Evolutionary conservation across 352 stramenopile genomes (phyloP), one percentile per base, ranked within the genome.

Genomic region (Phytophthora europaea): DNA sequence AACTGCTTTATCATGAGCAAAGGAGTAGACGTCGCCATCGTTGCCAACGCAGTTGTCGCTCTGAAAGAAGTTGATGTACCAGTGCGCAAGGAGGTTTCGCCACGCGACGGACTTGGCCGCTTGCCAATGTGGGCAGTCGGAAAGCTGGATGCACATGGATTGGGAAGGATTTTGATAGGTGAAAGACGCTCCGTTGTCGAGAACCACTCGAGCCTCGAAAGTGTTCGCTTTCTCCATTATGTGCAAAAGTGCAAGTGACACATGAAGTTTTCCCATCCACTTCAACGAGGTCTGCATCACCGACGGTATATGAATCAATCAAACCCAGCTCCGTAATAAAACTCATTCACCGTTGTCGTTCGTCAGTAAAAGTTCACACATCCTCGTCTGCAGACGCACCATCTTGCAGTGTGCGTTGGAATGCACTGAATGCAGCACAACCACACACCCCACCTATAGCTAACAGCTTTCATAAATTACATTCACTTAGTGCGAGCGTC

Each of bases 391-490:
- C 9, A 45, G 50, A 47, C 26, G 26, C 23, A 33, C 12, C 55
- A 52, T 36, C 34, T 10, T 36, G 16, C 0, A 43, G 9, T 43
- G 9, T 43, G 36, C 36, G 13, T 43, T 43, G 1, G 26, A 43
- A 15, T 43, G 7, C 36, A 43, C 36, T 43, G 36, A 43, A 10
- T 43, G 43, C 43, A 10, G 43, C n/a, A 31, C 47, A 28, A 53
- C 47, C 6, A 6, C 22, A 55, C 18, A 45, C 33, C 40, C 2
- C 34, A 15, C 6, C 12, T 34, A 33, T 56, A 36, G 26, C 15
- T 57, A 34, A 65, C 40, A 69, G 60, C 23, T 52, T 64, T 53
- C 58, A 78, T 78, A 78, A 78, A 78, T 78, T 77, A 78, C 71
- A 78, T 72, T 69, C 56, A 65, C 10, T 70, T 78, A 52, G 45